Conservation (phyloP, 805 yeast species). For the Monosporozyma yasuniensis region DNA sequence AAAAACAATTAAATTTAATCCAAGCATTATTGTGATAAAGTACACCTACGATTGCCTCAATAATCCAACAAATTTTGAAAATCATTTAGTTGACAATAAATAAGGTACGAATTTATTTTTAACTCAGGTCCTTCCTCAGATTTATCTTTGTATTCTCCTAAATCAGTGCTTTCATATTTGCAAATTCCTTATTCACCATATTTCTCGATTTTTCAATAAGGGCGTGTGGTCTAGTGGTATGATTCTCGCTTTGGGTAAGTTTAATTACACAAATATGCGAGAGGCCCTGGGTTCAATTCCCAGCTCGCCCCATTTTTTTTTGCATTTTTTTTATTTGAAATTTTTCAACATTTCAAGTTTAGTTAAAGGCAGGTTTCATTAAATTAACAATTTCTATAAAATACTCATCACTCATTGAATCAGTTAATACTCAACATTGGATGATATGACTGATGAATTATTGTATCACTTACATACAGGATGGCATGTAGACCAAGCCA, state of each 20-base stretch:
- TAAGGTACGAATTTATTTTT: no score
- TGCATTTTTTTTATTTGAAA: not conserved
- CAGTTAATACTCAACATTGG: not conserved
- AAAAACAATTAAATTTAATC: no score
- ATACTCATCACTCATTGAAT: not conserved
- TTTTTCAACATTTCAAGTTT: not conserved
- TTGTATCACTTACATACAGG: conserved; percentile 75
- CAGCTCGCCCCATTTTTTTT: conserved; percentile 35
- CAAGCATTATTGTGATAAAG: no score
- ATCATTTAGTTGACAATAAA: no score
- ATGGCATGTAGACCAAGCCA: conserved; percentile 98
- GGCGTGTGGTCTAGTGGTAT: conserved; percentile 47
- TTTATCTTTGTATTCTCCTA: no score
- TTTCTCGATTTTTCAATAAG: conserved; percentile 5
- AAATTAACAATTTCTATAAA: not conserved
- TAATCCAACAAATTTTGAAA: no score
- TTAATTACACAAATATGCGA: conserved; percentile 32
- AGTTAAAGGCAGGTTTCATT: not conserved
- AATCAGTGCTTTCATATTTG: not conserved
- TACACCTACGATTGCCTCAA: no score
- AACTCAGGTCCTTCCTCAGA: no score
- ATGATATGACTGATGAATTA: conserved; percentile 66
- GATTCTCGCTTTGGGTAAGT: conserved; percentile 44
- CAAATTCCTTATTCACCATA: not conserved
- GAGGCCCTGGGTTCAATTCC: conserved; percentile 60